Evolutionary conservation across 1,284 basidiomycete genomes (phyloP).

Genomic region (Cutaneotrichosporon dermatis): DNA sequence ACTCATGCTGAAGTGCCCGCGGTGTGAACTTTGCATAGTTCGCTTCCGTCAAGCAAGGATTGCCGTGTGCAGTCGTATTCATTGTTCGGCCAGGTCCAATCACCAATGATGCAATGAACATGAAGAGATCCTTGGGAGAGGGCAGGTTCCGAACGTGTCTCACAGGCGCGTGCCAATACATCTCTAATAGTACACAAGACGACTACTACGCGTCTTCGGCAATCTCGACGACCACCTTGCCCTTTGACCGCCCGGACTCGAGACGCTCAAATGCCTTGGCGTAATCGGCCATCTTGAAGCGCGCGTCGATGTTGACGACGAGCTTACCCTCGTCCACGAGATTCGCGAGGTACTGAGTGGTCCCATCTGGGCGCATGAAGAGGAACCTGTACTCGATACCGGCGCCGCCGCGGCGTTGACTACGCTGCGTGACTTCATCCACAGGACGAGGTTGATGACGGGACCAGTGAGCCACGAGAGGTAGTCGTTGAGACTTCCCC

Average conservation of each 20-base stretch:
- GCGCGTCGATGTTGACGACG: slow-evolving; percentile 13
- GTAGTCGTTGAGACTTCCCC: slow-evolving; percentile 7
- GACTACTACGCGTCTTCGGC: not conserved
- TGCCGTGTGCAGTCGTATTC: too few species aligned
- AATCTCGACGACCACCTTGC: slow-evolving; percentile 17
- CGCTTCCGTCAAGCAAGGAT: too few species aligned
- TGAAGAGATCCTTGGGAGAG: too few species aligned
- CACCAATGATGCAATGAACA: too few species aligned
- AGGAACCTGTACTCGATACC: slow-evolving; percentile 18
- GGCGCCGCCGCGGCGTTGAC: not conserved
- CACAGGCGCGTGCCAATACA: too few species aligned
- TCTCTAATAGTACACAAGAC: not conserved
- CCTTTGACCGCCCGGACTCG: slow-evolving; percentile 18
- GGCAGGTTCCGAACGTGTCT: too few species aligned
- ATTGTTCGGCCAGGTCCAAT: too few species aligned
- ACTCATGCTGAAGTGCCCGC: too few species aligned
- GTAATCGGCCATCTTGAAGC: slow-evolving; percentile 9
- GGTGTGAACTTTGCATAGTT: too few species aligned
- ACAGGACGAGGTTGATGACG: slow-evolving; percentile 1
- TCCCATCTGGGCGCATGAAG: slow-evolving; percentile 21
- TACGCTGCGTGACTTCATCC: not conserved
- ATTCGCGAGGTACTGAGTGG: slow-evolving; percentile 12
- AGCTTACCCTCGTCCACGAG: slow-evolving; percentile 17
- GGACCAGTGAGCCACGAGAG: slow-evolving; percentile 4
- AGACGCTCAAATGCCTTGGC: slow-evolving; percentile 15